phyloP scores from a whole-genome alignment of 345 rosid genomes.

The Eutrema japonicum region DNA sequence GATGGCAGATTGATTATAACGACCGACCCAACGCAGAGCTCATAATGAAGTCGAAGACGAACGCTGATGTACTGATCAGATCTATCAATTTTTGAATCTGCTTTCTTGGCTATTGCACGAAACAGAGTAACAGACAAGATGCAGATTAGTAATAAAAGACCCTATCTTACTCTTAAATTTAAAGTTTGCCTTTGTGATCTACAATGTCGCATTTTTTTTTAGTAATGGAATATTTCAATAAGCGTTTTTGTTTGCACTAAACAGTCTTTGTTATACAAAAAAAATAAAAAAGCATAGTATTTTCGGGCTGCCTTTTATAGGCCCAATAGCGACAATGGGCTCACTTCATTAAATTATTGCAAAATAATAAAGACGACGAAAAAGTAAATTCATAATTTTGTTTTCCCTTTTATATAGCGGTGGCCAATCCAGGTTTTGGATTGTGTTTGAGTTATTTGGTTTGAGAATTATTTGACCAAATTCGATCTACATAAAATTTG shows the following conservation, averaged over 20 bases:
- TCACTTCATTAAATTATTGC: neutral
- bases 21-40: constrained; percentile 88
- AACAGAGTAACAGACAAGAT: constrained; percentile 2
- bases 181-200: neutral
- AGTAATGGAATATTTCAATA: neutral
- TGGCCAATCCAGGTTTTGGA: too few species aligned
- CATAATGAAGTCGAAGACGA: constrained; percentile 68
- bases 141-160: neutral
- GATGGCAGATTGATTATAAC: constrained; percentile 74
- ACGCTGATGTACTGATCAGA: constrained; percentile 69
- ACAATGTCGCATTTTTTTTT: neutral
- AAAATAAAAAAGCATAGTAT: too few species aligned
- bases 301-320: too few species aligned
- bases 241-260: neutral
- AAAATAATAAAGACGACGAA: neutral
- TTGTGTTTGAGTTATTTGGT: too few species aligned
- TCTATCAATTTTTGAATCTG: constrained; percentile 50
- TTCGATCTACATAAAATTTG: too few species aligned
- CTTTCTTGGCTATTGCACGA: constrained; percentile 5
- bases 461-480: too few species aligned
- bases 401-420: neutral
- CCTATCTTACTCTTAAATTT: neutral
- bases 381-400: neutral
- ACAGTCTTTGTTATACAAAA: too few species aligned
- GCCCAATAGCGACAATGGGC: neutral